Evolutionary conservation across 305 asterid genomes (phyloP), one percentile per base, ranked within the genome.

Genomic region (Striga hermonthica): DNA sequence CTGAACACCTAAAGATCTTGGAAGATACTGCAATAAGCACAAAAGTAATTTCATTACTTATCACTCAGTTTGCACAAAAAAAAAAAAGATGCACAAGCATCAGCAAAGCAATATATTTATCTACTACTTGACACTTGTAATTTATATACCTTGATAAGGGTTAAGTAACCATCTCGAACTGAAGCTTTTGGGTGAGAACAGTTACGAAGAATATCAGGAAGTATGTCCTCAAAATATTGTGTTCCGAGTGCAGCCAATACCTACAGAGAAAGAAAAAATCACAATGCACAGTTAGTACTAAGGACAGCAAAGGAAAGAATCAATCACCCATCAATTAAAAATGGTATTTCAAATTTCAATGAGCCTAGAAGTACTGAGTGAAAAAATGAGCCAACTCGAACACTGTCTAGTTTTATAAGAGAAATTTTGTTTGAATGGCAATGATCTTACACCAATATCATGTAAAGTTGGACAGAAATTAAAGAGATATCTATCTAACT

Each of bases 161-260:
- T 79, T 76, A 94, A 75, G 70, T 91, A 78, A 72, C 99, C 99
- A 72, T 94, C 99, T 68, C 99, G 94, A 67, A 90, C 97, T 56
- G 97, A 83, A 70, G 99, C 95, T 75, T 87, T 88, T 50, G 89
- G 86, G 75, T 91, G 93, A 74, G 99, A 88, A 76, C 99, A 94
- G 75, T 86, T 91, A 58, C 87, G 79, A 65, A 94, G 83, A 54
- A 94, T 79, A 70, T 94, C 99, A 64, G 99, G 98, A 70, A 94
- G 98, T 74, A 91, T 60, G 76, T 72, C 77, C 73, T 94, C 99
- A 66, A 94, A 91, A 79, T 88, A 94, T 34, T 72, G 77, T 31
- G 95, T 80, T 74, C 98, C 99, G 64, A 94, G 88, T 62, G 99
- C 99, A 72, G 99, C 91, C 84, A 91, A 72, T 50, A 94, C 99